Conservation (phyloP, 1,284 basidiomycete genomes). For the Ustilago cynodontis region DNA sequence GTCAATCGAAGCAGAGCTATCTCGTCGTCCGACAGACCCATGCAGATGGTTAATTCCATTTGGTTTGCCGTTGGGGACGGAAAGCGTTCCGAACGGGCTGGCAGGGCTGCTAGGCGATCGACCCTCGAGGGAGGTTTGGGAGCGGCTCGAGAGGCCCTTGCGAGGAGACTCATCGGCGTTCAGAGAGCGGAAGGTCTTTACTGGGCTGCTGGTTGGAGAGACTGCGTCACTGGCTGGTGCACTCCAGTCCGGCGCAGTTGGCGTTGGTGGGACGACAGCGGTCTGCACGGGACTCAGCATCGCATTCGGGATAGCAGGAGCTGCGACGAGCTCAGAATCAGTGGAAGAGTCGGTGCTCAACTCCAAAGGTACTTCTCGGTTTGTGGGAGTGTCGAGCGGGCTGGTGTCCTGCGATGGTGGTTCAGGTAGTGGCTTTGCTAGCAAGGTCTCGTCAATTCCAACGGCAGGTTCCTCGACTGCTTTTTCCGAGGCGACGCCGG, state of each 20-base stretch:
- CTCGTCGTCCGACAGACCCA: slow-evolving; percentile 13
- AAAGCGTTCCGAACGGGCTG: slow-evolving; percentile 30
- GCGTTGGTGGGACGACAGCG: slow-evolving; percentile 28
- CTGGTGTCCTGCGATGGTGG: background rate
- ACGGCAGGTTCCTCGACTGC: background rate
- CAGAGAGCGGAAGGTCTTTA: slow-evolving; percentile 14
- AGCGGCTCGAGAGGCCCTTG: slow-evolving; percentile 3
- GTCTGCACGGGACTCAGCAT: slow-evolving; percentile 6
- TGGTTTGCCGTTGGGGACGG: slow-evolving; percentile 13
- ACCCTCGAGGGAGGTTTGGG: slow-evolving; percentile 14
- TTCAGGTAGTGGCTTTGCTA: background rate
- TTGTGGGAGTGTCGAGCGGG: slow-evolving; percentile 1
- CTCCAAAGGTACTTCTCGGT: background rate
- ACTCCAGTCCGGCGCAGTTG: slow-evolving; percentile 15
- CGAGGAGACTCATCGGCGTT: slow-evolving; percentile 6
- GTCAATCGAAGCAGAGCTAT: slow-evolving; percentile 32
- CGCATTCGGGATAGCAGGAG: slow-evolving; percentile 22
- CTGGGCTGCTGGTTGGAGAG: slow-evolving; percentile 28
- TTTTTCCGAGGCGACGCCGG: background rate
- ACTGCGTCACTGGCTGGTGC: background rate
- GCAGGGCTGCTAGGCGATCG: slow-evolving; percentile 2
- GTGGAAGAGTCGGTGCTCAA: background rate
- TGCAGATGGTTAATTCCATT: slow-evolving; percentile 11
- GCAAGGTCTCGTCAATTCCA: background rate
- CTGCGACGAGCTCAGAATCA: slow-evolving; percentile 9